Evolutionary conservation across 2,329 filamentous ascomycete genomes (phyloP).

Genomic region (Fusarium sp.): DNA sequence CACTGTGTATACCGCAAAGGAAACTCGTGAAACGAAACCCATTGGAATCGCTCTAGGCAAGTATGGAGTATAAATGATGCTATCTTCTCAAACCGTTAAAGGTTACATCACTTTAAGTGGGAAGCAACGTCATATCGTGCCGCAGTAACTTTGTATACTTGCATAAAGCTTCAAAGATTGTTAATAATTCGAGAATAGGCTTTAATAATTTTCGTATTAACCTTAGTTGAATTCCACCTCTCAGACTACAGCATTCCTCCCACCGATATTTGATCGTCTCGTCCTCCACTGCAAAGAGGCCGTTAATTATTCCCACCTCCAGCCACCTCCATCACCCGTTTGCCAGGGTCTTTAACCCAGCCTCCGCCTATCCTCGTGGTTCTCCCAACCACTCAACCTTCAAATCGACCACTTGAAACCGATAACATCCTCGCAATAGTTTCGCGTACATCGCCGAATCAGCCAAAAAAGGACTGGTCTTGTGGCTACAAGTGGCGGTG

Average conservation of each 20-base stretch:
- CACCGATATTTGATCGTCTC: slow-evolving; percentile 19
- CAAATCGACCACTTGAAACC: slow-evolving; percentile 30
- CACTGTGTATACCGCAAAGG: background rate
- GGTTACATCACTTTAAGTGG: slow-evolving; percentile 20
- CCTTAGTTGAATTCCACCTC: slow-evolving; percentile 2
- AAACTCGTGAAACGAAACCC: background rate
- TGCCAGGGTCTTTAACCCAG: slow-evolving; percentile 26
- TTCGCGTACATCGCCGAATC: slow-evolving; percentile 6
- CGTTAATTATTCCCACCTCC: slow-evolving; percentile 21
- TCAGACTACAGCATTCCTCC: slow-evolving; percentile 13
- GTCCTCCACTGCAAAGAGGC: background rate
- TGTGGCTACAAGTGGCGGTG: slow-evolving; percentile 33
- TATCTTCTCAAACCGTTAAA: background rate
- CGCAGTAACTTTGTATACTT: slow-evolving; percentile 1
- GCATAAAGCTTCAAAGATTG: background rate
- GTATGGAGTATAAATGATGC: background rate
- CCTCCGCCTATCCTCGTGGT: slow-evolving; percentile 17
- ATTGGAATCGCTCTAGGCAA: no score
- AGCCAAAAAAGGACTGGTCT: slow-evolving; percentile 20
- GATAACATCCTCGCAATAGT: slow-evolving; percentile 27
- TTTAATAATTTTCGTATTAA: background rate
- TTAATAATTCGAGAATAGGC: background rate
- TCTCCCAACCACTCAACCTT: slow-evolving; percentile 31
- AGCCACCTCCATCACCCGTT: slow-evolving; percentile 29
- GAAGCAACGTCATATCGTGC: slow-evolving; percentile 27